Conservation (phyloP, 2,329 filamentous ascomycete species). For the Byssothecium circinans region DNA sequence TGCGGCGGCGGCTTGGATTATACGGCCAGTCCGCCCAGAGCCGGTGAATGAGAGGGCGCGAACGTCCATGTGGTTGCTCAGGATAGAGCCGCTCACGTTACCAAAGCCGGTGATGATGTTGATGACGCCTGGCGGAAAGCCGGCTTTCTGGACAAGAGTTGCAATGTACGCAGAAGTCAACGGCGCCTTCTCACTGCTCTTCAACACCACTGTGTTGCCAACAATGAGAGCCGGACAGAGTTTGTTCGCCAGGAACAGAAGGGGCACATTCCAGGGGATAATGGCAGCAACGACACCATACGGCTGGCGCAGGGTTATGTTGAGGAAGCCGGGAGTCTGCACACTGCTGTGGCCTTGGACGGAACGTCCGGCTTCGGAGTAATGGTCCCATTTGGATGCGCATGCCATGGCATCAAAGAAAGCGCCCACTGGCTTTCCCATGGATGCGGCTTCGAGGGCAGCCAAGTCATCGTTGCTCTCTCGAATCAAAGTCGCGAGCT, state of each 20-base stretch:
- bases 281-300: conserved; percentile 79
- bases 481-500: conserved; percentile 73
- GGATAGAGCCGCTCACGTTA: conserved; percentile 76
- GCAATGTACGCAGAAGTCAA: conserved; percentile 79
- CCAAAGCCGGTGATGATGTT: conserved; percentile 81
- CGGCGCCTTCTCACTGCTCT: conserved; percentile 51
- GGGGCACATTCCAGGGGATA: conserved; percentile 60
- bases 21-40: conserved; percentile 81
- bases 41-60: conserved; percentile 84
- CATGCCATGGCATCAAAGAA: conserved; percentile 77
- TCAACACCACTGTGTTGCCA: conserved; percentile 38
- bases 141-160: conserved; percentile 74
- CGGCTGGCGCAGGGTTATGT: conserved; percentile 75
- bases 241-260: conserved; percentile 31
- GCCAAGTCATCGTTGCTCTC: conserved; percentile 81
- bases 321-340: conserved; percentile 47
- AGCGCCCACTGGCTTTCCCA: conserved; percentile 81
- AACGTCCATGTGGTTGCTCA: conserved; percentile 75
- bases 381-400: conserved; percentile 77
- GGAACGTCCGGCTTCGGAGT: conserved; percentile 74
- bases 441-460: conserved; percentile 79
- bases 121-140: conserved; percentile 77
- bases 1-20: conserved; percentile 71
- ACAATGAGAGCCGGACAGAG: conserved; percentile 36
- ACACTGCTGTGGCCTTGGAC: conserved; percentile 77